A percentile compares a stretch with the other conserved stretches of the same genome.
phyloP scores from a whole-genome alignment of 176 grass and related monocot genomes.

The Microstegium vimineum region DNA sequence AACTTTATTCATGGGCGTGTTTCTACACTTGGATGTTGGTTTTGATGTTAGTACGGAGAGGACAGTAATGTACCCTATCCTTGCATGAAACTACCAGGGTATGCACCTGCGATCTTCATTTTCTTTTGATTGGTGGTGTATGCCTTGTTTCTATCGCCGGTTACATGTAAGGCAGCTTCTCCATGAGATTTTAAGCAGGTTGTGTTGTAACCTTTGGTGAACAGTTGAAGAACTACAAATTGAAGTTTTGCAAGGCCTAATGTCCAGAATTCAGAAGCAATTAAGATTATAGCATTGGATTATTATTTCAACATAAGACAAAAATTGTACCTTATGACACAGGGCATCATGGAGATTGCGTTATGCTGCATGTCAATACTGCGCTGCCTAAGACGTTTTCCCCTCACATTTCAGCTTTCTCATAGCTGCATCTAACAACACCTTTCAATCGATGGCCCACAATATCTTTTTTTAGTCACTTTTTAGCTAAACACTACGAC shows the following conservation, averaged over 20 bases:
- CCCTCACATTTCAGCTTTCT: too few relatives aligned
- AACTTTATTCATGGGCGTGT: conserved; percentile 10
- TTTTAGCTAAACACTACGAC: too few relatives aligned
- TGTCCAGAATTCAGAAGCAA: not conserved
- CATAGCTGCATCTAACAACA: too few relatives aligned
- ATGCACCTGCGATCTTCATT: not conserved
- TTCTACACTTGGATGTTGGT: not conserved
- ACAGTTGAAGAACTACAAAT: not conserved
- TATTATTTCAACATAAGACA: too few relatives aligned
- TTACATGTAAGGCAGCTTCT: not conserved
- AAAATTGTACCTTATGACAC: too few relatives aligned
- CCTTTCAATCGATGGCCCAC: too few relatives aligned
- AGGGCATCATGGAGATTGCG: too few relatives aligned
- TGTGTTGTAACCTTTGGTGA: not conserved
- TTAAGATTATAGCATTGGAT: not conserved
- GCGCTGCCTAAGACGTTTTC: too few relatives aligned
- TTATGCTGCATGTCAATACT: too few relatives aligned
- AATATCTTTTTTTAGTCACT: too few relatives aligned
- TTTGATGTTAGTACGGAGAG: conserved; percentile 7
- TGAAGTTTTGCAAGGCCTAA: not conserved
- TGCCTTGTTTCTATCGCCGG: not conserved
- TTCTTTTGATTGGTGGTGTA: not conserved
- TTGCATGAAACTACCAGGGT: not conserved
- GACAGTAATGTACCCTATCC: not conserved
- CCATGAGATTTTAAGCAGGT: not conserved